Percentiles rank a stretch among this genome's conserved stretches.
Evolutionary conservation across 2,329 filamentous ascomycete genomes (phyloP).

Genomic region (Huntiella bhutanensis): DNA sequence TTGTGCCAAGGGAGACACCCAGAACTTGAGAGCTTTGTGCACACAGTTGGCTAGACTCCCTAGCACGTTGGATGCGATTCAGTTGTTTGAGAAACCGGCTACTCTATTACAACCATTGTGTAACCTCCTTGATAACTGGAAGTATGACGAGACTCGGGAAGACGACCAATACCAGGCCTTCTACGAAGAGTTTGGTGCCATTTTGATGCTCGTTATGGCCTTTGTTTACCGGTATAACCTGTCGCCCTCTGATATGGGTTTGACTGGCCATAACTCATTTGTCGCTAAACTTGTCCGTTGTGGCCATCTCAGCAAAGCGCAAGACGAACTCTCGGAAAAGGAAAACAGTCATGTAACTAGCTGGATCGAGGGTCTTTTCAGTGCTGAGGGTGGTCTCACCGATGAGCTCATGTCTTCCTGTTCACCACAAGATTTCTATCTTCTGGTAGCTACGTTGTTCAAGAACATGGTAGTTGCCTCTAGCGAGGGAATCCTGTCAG

Average conservation of each 20-base stretch:
- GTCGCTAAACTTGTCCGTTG: slow-evolving; percentile 45
- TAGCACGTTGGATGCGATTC: slow-evolving; percentile 51
- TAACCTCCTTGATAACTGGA: slow-evolving; percentile 58
- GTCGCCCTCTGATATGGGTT: slow-evolving; percentile 42
- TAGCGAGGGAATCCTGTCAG: slow-evolving; percentile 42
- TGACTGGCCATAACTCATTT: slow-evolving; percentile 41
- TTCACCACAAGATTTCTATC: slow-evolving; percentile 64
- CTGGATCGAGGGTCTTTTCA: slow-evolving; percentile 64
- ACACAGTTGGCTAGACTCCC: slow-evolving; percentile 55
- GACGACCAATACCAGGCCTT: slow-evolving; percentile 54
- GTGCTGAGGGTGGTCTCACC: slow-evolving; percentile 53
- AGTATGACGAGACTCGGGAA: slow-evolving; percentile 41
- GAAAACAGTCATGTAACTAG: slow-evolving; percentile 48
- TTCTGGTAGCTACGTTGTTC: slow-evolving; percentile 59
- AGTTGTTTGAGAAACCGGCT: slow-evolving; percentile 53
- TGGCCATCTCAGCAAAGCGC: slow-evolving; percentile 35
- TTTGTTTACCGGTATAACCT: slow-evolving; percentile 61
- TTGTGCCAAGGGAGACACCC: slow-evolving; percentile 56
- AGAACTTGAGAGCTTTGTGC: slow-evolving; percentile 59
- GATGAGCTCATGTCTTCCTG: slow-evolving; percentile 71
- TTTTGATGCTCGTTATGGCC: slow-evolving; percentile 53
- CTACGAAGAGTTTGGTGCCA: slow-evolving; percentile 69
- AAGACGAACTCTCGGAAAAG: slow-evolving; percentile 41
- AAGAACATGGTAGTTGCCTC: slow-evolving; percentile 55
- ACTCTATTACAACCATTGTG: slow-evolving; percentile 57